Evolutionary conservation across 148 eudicot species (phyloP).

Genomic region (Hydrangea macrophylla): DNA sequence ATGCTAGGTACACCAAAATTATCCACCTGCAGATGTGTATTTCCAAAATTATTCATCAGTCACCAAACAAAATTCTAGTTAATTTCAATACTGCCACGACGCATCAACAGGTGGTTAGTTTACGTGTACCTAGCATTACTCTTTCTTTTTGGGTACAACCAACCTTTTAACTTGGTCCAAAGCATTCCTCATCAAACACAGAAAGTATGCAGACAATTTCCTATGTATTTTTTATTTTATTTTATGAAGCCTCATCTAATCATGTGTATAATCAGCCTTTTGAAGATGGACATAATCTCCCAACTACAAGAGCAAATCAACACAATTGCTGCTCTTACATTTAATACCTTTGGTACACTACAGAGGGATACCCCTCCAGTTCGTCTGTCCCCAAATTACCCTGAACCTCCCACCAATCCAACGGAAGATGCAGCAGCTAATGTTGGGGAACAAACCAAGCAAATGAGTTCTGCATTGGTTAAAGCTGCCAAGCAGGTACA

Average conservation of each 20-base stretch:
- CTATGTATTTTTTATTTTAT: neutral
- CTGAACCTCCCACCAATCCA: constrained; percentile 64
- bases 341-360: constrained; percentile 83
- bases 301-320: constrained; percentile 92
- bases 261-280: neutral
- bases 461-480: constrained; percentile 69
- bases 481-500: constrained; percentile 92
- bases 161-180: too few species aligned
- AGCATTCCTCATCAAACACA: neutral
- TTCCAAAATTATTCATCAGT: too few species aligned
- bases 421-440: constrained; percentile 40
- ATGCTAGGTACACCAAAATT: too few species aligned
- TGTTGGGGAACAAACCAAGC: constrained; percentile 64
- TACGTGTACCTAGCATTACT: too few species aligned
- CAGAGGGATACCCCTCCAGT: constrained; percentile 93
- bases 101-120: too few species aligned
- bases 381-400: constrained; percentile 87
- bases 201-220: neutral
- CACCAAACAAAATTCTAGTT: too few species aligned
- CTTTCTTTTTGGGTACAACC: too few species aligned
- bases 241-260: neutral
- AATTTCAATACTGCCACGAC: too few species aligned
- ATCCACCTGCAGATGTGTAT: too few species aligned
- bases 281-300: constrained; percentile 78
- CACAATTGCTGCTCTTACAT: constrained; percentile 63